A percentile compares a stretch with the other conserved stretches of the same genome.
Evolutionary conservation across 805 yeast species (phyloP).

Genomic region (Cyberlindnera xishuangbannaensis): DNA sequence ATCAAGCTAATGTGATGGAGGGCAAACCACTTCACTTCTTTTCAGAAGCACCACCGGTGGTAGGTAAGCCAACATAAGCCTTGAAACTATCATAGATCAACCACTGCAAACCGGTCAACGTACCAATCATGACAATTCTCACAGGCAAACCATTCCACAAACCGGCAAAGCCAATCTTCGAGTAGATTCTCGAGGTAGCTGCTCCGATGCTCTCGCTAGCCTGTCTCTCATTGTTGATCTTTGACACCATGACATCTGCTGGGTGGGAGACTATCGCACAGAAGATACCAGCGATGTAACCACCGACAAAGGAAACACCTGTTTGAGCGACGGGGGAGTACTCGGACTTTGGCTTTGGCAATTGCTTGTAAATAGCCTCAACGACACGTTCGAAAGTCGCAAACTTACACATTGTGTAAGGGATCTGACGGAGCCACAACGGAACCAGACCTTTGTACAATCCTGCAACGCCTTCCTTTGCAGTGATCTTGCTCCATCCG

Average conservation of each 20-base stretch:
- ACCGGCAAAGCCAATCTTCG: constrained; percentile 80
- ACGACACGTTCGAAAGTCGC: constrained; percentile 93
- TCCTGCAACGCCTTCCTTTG: constrained; percentile 64
- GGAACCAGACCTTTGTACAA: constrained; percentile 88
- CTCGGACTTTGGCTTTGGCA: constrained; percentile 69
- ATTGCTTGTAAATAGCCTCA: constrained; percentile 62
- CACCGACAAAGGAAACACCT: constrained; percentile 91
- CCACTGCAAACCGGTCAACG: constrained; percentile 97
- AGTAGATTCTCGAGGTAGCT: constrained; percentile 75
- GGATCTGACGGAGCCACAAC: constrained; percentile 93
- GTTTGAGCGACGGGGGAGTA: constrained; percentile 77
- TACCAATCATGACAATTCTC: constrained; percentile 95
- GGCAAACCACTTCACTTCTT: constrained; percentile 1
- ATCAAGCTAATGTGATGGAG: no score
- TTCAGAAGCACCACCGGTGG: constrained; percentile 57
- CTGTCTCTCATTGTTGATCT: constrained; percentile 69
- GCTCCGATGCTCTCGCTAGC: constrained; percentile 59
- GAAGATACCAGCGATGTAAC: constrained; percentile 95
- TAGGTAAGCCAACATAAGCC: constrained; percentile 90
- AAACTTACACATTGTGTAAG: constrained; percentile 98
- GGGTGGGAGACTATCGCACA: constrained; percentile 97
- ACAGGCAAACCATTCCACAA: constrained; percentile 94
- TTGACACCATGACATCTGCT: constrained; percentile 98
- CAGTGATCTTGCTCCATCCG: constrained; percentile 61
- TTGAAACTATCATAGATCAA: constrained; percentile 93